These are phyloP conservation scores for Magnolia sinica DNA, from an alignment of 164 flowering plant genomes.

Conservation along the genomic window DNA sequence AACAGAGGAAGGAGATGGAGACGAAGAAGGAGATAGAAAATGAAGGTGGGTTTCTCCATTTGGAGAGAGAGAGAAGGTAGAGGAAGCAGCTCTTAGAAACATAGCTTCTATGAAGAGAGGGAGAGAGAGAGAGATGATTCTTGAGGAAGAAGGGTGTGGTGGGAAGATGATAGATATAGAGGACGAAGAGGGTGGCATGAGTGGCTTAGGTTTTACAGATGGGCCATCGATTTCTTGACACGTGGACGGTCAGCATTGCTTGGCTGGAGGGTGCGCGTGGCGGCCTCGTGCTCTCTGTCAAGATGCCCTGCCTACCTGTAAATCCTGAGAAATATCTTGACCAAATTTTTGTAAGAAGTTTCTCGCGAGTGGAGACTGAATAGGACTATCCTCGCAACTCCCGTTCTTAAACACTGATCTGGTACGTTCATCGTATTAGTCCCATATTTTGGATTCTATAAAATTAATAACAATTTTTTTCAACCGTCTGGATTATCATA, in stretches of 20 bases:
- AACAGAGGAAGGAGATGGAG: not conserved
- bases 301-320: not conserved
- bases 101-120: conserved; percentile 17
- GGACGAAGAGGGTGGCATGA: not conserved
- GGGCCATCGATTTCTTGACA: conserved; percentile 21
- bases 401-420: not conserved
- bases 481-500: not conserved
- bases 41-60: not conserved
- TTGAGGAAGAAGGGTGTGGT: conserved; percentile 1
- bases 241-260: conserved; percentile 49
- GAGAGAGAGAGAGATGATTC: conserved; percentile 2
- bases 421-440: not conserved
- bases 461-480: too few species aligned
- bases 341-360: not conserved
- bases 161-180: not conserved
- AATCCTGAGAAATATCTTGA: not conserved
- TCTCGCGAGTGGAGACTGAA: not conserved
- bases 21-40: conserved; percentile 9
- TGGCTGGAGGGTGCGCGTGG: conserved; percentile 57
- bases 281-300: conserved; percentile 40
- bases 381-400: not conserved
- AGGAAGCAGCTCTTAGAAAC: conserved; percentile 37
- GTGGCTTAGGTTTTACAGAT: not conserved
- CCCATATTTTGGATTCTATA: not conserved
- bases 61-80: conserved; percentile 29